Conservation (phyloP, 2,329 filamentous ascomycete species). For the Parastagonospora avenae region DNA sequence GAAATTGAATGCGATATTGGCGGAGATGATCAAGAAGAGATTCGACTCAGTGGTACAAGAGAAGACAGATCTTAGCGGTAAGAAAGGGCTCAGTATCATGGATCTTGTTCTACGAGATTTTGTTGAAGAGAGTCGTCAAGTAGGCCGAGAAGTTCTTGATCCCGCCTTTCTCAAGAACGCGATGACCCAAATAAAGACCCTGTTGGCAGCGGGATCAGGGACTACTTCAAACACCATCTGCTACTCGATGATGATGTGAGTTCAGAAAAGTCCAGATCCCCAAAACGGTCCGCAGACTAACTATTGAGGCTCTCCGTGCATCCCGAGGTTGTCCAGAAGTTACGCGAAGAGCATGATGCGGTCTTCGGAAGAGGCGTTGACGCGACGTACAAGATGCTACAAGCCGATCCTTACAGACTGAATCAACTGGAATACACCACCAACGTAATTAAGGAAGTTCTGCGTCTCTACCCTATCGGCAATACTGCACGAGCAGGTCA, state of each 20-base stretch:
- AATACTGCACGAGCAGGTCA: conserved; percentile 49
- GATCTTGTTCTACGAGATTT: conserved; percentile 40
- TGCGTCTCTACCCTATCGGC: conserved; percentile 59
- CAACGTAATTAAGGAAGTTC: conserved; percentile 59
- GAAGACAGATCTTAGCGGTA: conserved; percentile 42
- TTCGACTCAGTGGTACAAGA: conserved; percentile 39
- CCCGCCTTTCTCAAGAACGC: conserved; percentile 43
- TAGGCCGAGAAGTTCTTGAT: conserved; percentile 28
- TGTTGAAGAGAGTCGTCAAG: conserved; percentile 20
- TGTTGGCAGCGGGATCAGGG: conserved; percentile 52
- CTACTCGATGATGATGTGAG: conserved; percentile 33
- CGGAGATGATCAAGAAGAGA: conserved; percentile 43
- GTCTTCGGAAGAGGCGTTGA: conserved; percentile 55
- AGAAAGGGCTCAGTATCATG: conserved; percentile 44
- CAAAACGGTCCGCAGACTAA: background rate
- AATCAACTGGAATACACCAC: conserved; percentile 59
- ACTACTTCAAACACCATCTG: conserved; percentile 46
- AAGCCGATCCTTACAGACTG: conserved; percentile 52
- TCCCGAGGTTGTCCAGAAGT: conserved; percentile 30
- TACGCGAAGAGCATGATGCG: conserved; percentile 57
- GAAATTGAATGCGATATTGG: conserved; percentile 41
- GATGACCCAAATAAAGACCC: conserved; percentile 46
- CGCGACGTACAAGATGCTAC: conserved; percentile 47
- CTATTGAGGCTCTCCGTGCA: conserved; percentile 25
- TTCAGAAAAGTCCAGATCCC: background rate